Base-by-base conservation (phyloP, 495 filamentous ascomycete genomes). In the Hypomontagnella submonticulosa region DNA sequence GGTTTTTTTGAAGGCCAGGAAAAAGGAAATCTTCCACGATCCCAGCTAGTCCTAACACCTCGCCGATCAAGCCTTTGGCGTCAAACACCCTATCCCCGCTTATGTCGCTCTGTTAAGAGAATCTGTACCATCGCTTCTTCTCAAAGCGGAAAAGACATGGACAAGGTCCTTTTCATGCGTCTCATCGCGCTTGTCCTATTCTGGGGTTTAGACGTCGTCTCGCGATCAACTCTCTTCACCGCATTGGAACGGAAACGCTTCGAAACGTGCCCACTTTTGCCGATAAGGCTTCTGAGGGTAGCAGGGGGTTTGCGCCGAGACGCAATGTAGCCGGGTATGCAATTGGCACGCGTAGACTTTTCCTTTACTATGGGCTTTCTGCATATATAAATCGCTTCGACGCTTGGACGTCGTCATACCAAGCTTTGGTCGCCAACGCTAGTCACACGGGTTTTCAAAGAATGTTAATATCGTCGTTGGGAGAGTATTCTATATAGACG, bases 61-160 rank as follows among this genome's bases (percentile, higher is more conserved):
- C 43, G 36, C 13, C 47, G 15, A 36, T 50, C 34, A 50, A 16
- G 44, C 52, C 12, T 57, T 50, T 27, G 38, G 23, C 40, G 38
- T 53, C 19, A 44, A n/a, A 54, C 33, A 40, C 30, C 23, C 36
- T n/a, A 57, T 57, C 66, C 66, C 66, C 66, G 66, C 66, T 64
- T 69, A 69, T 42, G 50, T 12, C 16, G 19, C 33, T 61, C 55
- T 59, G 19, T 64, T 64, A 64, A 69, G 66, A 56, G 44, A 61
- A 52, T 47, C 56, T 15, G 38, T 19, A 11, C 46, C 59, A 42
- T 44, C 54, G 59, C 4, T 23, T 20, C 16, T 30, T 44, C 41
- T 63, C 19, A 36, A 58, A 68, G 50, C 48, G 47, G 53, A 41
- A 63, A 58, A 19, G 33, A 62, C 55, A 15, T 4, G 5, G 34